These are phyloP conservation scores for Hypoxylon sp. DNA, from an alignment of 2,329 filamentous ascomycete genomes.

Conservation along the genomic window DNA sequence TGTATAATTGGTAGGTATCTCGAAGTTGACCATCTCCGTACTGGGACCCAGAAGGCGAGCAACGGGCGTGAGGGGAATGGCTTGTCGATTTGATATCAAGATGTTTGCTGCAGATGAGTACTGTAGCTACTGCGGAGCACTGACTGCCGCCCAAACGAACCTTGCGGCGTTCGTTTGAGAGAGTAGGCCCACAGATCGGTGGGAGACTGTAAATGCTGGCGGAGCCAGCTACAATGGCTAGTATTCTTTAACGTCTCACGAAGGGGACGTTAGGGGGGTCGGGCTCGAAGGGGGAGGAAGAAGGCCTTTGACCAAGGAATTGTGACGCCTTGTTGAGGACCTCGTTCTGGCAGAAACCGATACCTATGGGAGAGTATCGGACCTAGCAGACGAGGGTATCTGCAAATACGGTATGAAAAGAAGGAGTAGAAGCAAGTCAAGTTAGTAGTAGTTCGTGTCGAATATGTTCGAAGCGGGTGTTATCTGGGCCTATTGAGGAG, in stretches of 20 bases:
- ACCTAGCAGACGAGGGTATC: constrained; percentile 82
- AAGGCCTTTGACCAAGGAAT: constrained; percentile 90
- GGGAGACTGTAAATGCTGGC: constrained; percentile 79
- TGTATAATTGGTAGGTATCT: constrained; percentile 85
- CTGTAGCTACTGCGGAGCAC: constrained; percentile 84
- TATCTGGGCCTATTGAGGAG: constrained; percentile 68
- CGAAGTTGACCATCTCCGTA: constrained; percentile 86
- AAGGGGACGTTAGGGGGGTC: constrained; percentile 91
- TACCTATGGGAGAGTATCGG: constrained; percentile 87
- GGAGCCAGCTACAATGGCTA: constrained; percentile 82
- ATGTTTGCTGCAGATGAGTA: constrained; percentile 46
- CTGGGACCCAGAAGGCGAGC: constrained; percentile 44
- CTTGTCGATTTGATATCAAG: constrained; percentile 47
- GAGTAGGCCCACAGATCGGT: constrained; percentile 93
- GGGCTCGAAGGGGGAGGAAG: constrained; percentile 84
- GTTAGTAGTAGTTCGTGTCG: constrained; percentile 45
- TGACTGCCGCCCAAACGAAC: constrained; percentile 98
- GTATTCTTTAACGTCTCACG: constrained; percentile 71
- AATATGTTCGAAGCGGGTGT: constrained; percentile 61
- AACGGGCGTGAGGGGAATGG: constrained; percentile 45
- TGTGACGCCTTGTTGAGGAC: constrained; percentile 75
- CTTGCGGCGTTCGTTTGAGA: constrained; percentile 93
- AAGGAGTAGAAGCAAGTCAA: constrained; percentile 24
- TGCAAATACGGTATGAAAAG: constrained; percentile 58
- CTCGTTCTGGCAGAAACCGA: constrained; percentile 84